phyloP scores from a whole-genome alignment of 306 rosid genomes.

The Prunus fruticosa region DNA sequence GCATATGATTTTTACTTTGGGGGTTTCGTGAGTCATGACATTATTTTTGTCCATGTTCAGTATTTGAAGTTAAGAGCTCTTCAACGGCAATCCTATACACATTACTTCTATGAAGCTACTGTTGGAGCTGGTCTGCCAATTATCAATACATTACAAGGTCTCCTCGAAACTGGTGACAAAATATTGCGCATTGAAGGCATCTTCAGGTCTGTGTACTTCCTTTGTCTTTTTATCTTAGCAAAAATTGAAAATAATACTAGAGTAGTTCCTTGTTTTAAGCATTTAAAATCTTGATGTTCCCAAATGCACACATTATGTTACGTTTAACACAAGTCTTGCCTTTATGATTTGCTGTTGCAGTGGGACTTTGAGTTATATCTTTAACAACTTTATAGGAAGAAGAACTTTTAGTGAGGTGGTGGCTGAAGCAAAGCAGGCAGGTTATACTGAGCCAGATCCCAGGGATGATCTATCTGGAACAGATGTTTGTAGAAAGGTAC shows the following conservation, averaged over 20 bases:
- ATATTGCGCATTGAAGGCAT: constrained; percentile 97
- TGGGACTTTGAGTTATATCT: constrained; percentile 98
- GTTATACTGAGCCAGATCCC: constrained; percentile 98
- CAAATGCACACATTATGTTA: not conserved
- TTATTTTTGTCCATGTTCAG: constrained; percentile 41
- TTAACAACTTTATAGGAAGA: constrained; percentile 67
- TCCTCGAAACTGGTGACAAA: constrained; percentile 97
- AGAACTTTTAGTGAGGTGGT: constrained; percentile 88
- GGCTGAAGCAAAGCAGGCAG: constrained; percentile 87
- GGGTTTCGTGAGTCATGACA: not conserved
- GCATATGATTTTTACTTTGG: not conserved
- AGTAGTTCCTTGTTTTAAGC: not conserved
- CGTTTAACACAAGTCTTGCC: not conserved
- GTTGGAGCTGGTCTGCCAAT: constrained; percentile 99
- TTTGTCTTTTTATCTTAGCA: not conserved
- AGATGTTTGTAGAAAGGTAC: constrained; percentile 97
- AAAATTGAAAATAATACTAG: not conserved
- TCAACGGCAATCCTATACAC: constrained; percentile 94
- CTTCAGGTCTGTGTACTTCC: constrained; percentile 54
- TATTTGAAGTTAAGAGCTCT: constrained; percentile 92
- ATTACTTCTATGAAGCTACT: constrained; percentile 97
- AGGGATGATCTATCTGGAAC: constrained; percentile 96
- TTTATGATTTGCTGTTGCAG: constrained; percentile 53
- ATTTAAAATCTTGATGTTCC: not conserved
- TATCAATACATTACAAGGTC: constrained; percentile 85